Percentiles rank a stretch among this genome's conserved stretches.
Evolutionary conservation across 2,329 filamentous ascomycete genomes (phyloP).

Genomic region (Talaromyces albobiverticillius): DNA sequence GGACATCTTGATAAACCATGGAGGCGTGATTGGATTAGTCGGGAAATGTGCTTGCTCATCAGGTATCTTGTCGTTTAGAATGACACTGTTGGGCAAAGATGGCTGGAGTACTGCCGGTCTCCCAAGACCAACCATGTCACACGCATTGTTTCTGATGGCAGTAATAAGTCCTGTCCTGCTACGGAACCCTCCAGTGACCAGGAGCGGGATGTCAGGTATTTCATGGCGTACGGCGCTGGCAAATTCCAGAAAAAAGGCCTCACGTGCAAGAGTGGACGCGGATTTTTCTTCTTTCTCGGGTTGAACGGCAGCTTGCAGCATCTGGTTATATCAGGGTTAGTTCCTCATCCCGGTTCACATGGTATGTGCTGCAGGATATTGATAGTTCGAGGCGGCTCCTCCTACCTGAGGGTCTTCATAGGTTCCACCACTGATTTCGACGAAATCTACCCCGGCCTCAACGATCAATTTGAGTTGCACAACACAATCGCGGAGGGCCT

Average conservation of each 20-base stretch:
- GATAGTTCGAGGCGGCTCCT: no score
- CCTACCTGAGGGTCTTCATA: constrained; percentile 52
- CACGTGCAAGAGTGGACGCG: constrained; percentile 52
- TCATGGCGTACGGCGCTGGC: neutral
- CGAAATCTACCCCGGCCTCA: constrained; percentile 54
- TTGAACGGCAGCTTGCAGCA: constrained; percentile 27
- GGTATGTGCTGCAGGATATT: no score
- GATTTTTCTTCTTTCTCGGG: constrained; percentile 4
- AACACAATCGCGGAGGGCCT: constrained; percentile 48
- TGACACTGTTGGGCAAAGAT: neutral
- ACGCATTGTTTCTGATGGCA: neutral
- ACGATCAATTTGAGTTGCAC: constrained; percentile 53
- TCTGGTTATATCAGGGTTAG: constrained; percentile 23
- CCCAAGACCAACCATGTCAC: constrained; percentile 5
- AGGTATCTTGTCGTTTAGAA: neutral
- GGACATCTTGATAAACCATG: constrained; percentile 2
- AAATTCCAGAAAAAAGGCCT: constrained; percentile 50
- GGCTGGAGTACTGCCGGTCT: constrained; percentile 10
- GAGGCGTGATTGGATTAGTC: neutral
- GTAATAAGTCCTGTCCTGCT: neutral
- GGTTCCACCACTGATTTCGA: constrained; percentile 63
- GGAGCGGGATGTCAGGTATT: neutral
- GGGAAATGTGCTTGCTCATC: neutral
- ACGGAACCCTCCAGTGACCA: constrained; percentile 4
- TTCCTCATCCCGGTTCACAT: no score